These are phyloP conservation scores for Backusella morwellensis DNA, from an alignment of 192 early-diverging fungal species.

Conservation along the genomic window DNA sequence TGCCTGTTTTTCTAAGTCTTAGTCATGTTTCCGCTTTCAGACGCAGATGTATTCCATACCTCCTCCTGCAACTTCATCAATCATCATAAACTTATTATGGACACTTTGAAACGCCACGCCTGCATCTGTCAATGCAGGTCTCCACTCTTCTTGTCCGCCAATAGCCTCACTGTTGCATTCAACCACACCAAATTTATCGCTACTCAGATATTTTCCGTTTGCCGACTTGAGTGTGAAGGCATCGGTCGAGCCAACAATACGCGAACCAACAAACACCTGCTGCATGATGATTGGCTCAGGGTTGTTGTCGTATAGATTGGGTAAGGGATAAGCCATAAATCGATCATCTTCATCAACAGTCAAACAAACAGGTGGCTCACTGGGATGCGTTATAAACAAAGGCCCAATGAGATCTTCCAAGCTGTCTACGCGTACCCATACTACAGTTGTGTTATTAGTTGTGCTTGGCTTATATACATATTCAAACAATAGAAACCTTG, in stretches of 20 bases:
- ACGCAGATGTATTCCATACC: not conserved
- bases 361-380: conserved; percentile 58
- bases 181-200: conserved; percentile 82
- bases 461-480: not conserved
- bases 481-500: not conserved
- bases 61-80: conserved; percentile 55
- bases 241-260: conserved; percentile 54
- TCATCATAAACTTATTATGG: conserved; percentile 66
- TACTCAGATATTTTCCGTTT: conserved; percentile 64
- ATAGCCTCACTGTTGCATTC: conserved; percentile 69
- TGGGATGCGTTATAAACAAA: conserved; percentile 62
- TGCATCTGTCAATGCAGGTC: conserved; percentile 60
- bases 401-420: conserved; percentile 70
- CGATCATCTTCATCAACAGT: conserved; percentile 45
- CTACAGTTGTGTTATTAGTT: conserved; percentile 24
- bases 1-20: conserved; percentile 15
- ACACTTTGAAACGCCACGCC: conserved; percentile 65
- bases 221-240: conserved; percentile 59
- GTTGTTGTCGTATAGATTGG: conserved; percentile 23
- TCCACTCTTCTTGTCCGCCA: conserved; percentile 80
- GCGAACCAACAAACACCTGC: conserved; percentile 67
- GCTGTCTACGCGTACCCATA: conserved; percentile 62
- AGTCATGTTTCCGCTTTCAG: not conserved
- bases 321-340: conserved; percentile 43
- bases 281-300: conserved; percentile 49